phyloP scores from a whole-genome alignment of 1,284 basidiomycete genomes.

The Ceratobasidium papillatum region DNA sequence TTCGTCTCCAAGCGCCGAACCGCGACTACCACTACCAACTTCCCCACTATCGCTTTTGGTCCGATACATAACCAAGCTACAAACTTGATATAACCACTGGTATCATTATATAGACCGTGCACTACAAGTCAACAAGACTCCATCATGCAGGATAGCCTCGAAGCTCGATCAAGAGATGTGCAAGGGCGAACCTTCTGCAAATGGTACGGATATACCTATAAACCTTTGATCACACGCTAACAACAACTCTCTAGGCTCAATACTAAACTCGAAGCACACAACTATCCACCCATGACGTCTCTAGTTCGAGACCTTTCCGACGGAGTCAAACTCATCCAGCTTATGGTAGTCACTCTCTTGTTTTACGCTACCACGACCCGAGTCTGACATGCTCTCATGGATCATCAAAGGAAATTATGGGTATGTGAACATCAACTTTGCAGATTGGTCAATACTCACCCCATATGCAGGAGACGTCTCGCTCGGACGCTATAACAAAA shows the following conservation, averaged over 20 bases:
- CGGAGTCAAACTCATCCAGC: constrained; percentile 92
- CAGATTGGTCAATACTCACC: not conserved
- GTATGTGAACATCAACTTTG: constrained; percentile 54
- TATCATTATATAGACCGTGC: not conserved
- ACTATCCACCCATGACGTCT: constrained; percentile 89
- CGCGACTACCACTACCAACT: not conserved
- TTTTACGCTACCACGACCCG: not conserved
- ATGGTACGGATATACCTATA: constrained; percentile 63
- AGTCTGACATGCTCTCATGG: not conserved
- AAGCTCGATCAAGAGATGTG: constrained; percentile 69
- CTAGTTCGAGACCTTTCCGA: constrained; percentile 92
- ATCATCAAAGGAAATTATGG: constrained; percentile 85
- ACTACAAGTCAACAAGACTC: not conserved
- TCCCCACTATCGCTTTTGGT: not conserved
- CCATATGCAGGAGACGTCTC: constrained; percentile 76
- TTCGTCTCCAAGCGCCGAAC: constrained; percentile 22
- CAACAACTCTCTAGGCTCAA: constrained; percentile 75
- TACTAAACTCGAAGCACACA: constrained; percentile 87
- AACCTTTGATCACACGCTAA: not conserved
- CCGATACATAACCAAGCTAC: not conserved
- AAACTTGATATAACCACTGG: not conserved
- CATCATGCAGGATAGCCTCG: constrained; percentile 61
- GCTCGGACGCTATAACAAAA: constrained; percentile 90
- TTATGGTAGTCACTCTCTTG: constrained; percentile 67
- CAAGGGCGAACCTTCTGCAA: constrained; percentile 86